Evolutionary conservation across 106 monocot species (phyloP), one percentile per base, ranked within the genome.

Genomic region (Platanthera guangdongensis): DNA sequence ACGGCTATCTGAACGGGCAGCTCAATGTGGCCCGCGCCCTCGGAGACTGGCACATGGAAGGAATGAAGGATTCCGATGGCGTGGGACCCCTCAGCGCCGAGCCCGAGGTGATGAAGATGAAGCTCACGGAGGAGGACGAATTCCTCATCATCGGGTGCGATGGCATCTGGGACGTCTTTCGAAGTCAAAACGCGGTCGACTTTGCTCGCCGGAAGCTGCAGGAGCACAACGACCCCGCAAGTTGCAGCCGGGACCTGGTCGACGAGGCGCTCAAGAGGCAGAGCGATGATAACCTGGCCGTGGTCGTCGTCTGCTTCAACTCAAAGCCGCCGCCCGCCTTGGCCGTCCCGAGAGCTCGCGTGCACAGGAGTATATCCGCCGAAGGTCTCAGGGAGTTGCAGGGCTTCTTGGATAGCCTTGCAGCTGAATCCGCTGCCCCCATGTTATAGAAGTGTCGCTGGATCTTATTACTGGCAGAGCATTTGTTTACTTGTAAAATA

Each of bases 21-120:
- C 90, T 95, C 12, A 88, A 83, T 9, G 92, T 95, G 10, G 79
- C 92, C n/a, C 86, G 95, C 10, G 92, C 95, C 19, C 78, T 95
- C 15, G 95, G 95, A 1, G 92, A 95, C 57, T 95, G 92, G 92
- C 92, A 95, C 82, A 82, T 95, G 83, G 88, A 92, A 69, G 92
- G 92, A 4, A 39, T 92, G 83, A 92, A 95, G 81, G 62, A 64
- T 18, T 46, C 21, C 3, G 55, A 77, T 25, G 85, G 92, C 10
- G 22, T 57, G 12, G 89, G 88, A 0, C 92, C 95, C 0, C 92
- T 95, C 9, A 95, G 81, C 52, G 92, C 95, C 4, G 92, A 86
- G 75, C 95, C 95, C 13, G 95, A 95, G 81, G 78, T 95, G 48
- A 88, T 72, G 80, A 74, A 16, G 2, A 82, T 49, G 71, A 81